Conservation (phyloP, 257 asterid genomes). For the Solanum sparsipilum region DNA sequence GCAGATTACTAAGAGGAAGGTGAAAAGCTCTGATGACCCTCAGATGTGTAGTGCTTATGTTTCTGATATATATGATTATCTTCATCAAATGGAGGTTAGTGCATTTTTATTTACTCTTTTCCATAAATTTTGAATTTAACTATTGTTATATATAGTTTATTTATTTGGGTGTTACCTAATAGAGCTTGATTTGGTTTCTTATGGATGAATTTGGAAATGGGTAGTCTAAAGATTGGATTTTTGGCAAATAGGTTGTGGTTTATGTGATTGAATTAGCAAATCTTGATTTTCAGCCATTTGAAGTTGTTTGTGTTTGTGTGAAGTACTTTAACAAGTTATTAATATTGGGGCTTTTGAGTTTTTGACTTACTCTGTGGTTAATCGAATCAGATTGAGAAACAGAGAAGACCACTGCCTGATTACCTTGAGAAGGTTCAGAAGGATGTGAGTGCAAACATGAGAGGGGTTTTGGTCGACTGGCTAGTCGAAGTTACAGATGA, state of each 20-base stretch:
- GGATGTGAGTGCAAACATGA: constrained; percentile 72
- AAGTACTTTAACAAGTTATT: no score
- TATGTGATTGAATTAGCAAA: background rate
- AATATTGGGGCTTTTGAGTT: background rate
- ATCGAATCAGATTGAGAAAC: constrained; percentile 37
- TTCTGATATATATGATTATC: constrained; percentile 8
- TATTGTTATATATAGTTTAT: background rate
- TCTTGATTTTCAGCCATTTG: background rate
- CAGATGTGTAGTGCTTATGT: constrained; percentile 17
- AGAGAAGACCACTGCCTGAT: constrained; percentile 47
- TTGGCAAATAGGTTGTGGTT: background rate
- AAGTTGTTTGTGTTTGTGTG: no score
- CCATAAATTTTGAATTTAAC: background rate
- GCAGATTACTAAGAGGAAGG: background rate
- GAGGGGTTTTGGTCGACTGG: constrained; percentile 88
- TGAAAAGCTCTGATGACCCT: constrained; percentile 1
- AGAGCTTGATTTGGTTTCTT: background rate
- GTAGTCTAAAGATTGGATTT: background rate
- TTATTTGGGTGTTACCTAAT: background rate
- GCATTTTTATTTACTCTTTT: background rate
- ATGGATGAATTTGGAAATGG: background rate
- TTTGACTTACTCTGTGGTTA: background rate
- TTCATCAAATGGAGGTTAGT: constrained; percentile 13
- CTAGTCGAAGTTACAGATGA: constrained; percentile 85
- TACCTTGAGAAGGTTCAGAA: constrained; percentile 52